Evolutionary conservation across 1,284 basidiomycete species (phyloP).

Genomic region (Boletus semigastroideus): DNA sequence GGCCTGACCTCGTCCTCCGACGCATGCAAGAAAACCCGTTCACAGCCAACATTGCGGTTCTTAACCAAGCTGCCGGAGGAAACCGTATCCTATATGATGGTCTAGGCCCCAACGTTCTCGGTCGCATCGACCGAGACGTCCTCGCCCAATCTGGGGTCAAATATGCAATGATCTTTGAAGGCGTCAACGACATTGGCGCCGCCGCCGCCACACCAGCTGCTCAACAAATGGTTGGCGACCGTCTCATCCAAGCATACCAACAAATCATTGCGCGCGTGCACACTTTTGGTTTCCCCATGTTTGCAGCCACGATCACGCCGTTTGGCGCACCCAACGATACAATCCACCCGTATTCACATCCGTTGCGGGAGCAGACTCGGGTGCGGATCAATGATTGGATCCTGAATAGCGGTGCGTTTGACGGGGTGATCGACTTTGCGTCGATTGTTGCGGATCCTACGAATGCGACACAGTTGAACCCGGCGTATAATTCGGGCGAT

Average conservation of each 20-base stretch:
- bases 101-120: not conserved
- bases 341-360: not conserved
- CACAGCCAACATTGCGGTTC: constrained; percentile 5
- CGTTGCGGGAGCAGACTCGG: constrained; percentile 2
- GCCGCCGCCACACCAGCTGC: not conserved
- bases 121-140: constrained; percentile 5
- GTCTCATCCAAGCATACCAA: constrained; percentile 5
- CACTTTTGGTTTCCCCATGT: not conserved
- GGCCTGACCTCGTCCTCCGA: not conserved
- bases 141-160: constrained; percentile 1
- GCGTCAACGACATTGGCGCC: constrained; percentile 1
- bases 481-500: constrained; percentile 2
- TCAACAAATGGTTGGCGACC: not conserved
- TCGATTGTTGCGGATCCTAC: constrained; percentile 2
- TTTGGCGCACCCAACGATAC: not conserved
- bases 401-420: not conserved
- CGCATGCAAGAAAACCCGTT: not conserved
- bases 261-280: not conserved
- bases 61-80: not conserved
- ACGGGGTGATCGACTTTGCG: constrained; percentile 8
- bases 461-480: constrained; percentile 1
- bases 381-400: constrained; percentile 5
- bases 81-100: constrained; percentile 2
- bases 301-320: constrained; percentile 2
- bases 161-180: constrained; percentile 11